These are phyloP conservation scores for Podila epicladia DNA, from an alignment of 192 early-diverging fungal species.

Conservation along the genomic window DNA sequence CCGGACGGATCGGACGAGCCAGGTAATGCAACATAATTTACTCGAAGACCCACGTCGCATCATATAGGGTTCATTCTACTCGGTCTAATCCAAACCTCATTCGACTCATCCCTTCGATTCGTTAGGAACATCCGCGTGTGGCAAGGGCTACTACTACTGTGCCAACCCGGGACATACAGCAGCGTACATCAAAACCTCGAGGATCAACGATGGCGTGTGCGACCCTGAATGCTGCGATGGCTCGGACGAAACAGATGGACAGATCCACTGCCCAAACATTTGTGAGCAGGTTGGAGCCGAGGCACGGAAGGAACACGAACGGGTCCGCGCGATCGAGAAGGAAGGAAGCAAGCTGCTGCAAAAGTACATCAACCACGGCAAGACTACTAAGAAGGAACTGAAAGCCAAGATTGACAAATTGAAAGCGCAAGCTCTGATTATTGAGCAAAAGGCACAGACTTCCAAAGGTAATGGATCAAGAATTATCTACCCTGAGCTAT, in stretches of 20 bases:
- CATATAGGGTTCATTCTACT: too few relatives aligned
- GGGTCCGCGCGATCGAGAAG: conserved; percentile 6
- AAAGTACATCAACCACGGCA: conserved; percentile 44
- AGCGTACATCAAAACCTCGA: conserved; percentile 68
- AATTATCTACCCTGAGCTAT: too few relatives aligned
- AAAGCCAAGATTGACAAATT: conserved; percentile 19
- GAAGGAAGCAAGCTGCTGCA: conserved; percentile 35
- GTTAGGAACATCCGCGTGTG: conserved; percentile 91
- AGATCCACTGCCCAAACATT: conserved; percentile 71
- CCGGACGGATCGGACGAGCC: conserved; percentile 95
- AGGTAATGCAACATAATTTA: conserved; percentile 56
- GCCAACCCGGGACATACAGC: conserved; percentile 80
- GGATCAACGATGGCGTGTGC: conserved; percentile 96
- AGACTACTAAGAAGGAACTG: conserved; percentile 13
- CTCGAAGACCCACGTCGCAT: neutral
- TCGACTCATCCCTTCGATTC: neutral
- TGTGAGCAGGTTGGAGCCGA: conserved; percentile 72
- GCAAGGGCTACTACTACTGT: conserved; percentile 84
- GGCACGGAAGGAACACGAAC: conserved; percentile 21
- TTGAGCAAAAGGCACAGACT: conserved; percentile 18
- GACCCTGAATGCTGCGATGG: conserved; percentile 98
- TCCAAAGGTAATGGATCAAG: conserved; percentile 27
- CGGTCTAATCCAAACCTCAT: neutral
- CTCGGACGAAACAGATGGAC: conserved; percentile 81
- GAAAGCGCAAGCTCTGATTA: neutral